These are phyloP conservation scores for Telfairia occidentalis DNA, from an alignment of 331 rosid species.

Conservation along the genomic window DNA sequence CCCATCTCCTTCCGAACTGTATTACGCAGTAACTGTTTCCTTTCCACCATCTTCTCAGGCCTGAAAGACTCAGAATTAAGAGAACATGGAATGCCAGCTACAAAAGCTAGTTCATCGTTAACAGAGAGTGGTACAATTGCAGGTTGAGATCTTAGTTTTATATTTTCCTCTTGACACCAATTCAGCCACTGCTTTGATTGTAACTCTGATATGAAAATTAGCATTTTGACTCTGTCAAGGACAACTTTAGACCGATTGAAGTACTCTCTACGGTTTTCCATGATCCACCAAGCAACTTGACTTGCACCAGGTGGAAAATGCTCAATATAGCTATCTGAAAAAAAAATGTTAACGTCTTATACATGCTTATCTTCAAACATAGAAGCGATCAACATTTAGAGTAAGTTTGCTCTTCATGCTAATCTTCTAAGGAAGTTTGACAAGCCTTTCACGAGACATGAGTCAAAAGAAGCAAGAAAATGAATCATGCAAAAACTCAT, in stretches of 20 bases:
- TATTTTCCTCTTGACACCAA: slow-evolving; percentile 84
- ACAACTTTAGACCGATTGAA: slow-evolving; percentile 72
- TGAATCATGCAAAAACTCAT: background rate
- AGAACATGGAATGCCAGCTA: slow-evolving; percentile 75
- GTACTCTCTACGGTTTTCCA: slow-evolving; percentile 93
- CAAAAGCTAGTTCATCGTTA: slow-evolving; percentile 84
- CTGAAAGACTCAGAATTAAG: slow-evolving; percentile 74
- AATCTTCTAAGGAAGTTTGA: slow-evolving; percentile 2
- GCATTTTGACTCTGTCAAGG: slow-evolving; percentile 68
- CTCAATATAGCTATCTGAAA: slow-evolving; percentile 66
- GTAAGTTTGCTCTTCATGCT: background rate
- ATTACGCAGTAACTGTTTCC: slow-evolving; percentile 55
- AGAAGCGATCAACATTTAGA: background rate
- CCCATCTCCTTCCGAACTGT: slow-evolving; percentile 81
- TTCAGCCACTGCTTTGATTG: slow-evolving; percentile 80
- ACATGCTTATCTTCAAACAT: background rate
- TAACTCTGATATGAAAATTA: slow-evolving; percentile 70
- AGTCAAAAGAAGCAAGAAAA: background rate
- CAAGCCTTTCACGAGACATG: background rate
- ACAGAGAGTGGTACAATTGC: slow-evolving; percentile 73
- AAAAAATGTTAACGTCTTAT: background rate
- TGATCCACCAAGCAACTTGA: slow-evolving; percentile 99
- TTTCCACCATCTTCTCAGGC: slow-evolving; percentile 67
- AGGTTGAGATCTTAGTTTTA: slow-evolving; percentile 66
- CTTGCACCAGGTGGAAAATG: slow-evolving; percentile 94